Evolutionary conservation across 345 rosid genomes (phyloP).

Genomic region (Geranium brycei): DNA sequence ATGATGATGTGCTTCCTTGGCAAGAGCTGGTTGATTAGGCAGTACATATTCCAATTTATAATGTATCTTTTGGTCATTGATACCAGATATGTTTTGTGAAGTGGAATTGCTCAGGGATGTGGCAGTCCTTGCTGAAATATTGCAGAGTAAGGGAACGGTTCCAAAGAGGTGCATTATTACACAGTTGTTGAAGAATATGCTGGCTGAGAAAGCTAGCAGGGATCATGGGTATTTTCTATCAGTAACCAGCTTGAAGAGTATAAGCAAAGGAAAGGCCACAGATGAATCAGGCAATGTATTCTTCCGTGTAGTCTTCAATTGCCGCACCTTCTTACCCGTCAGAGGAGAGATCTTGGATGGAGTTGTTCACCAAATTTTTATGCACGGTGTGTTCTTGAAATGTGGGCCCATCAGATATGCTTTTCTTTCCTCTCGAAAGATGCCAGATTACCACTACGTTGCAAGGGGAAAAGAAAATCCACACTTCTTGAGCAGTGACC

Average conservation of each 20-base stretch:
- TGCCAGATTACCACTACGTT: conserved; percentile 17
- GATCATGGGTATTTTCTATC: conserved; percentile 22
- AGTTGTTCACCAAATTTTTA: conserved; percentile 6
- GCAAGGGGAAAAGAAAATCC: conserved; percentile 8
- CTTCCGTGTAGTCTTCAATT: conserved; percentile 9
- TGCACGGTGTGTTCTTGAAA: conserved; percentile 12
- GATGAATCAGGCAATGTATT: conserved; percentile 5
- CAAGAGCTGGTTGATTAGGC: neutral
- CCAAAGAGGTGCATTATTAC: conserved; percentile 7
- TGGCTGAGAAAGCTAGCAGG: conserved; percentile 15
- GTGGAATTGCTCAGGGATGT: conserved; percentile 18
- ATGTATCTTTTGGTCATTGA: neutral
- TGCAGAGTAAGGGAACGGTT: conserved; percentile 9
- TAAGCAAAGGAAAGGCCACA: conserved; percentile 1
- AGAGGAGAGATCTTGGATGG: conserved; percentile 23
- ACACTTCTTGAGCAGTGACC: conserved; percentile 12
- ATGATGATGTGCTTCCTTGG: no score
- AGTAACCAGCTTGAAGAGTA: conserved; percentile 23
- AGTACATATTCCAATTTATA: neutral
- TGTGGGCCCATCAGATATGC: conserved; percentile 21
- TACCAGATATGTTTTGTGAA: conserved; percentile 16
- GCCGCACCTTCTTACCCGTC: conserved; percentile 20
- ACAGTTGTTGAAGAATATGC: conserved; percentile 13
- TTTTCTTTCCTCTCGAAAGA: conserved; percentile 19
- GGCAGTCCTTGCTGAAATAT: conserved; percentile 5